Conservation (phyloP, 2,329 filamentous ascomycete genomes). For the Laburnicola sp. region DNA sequence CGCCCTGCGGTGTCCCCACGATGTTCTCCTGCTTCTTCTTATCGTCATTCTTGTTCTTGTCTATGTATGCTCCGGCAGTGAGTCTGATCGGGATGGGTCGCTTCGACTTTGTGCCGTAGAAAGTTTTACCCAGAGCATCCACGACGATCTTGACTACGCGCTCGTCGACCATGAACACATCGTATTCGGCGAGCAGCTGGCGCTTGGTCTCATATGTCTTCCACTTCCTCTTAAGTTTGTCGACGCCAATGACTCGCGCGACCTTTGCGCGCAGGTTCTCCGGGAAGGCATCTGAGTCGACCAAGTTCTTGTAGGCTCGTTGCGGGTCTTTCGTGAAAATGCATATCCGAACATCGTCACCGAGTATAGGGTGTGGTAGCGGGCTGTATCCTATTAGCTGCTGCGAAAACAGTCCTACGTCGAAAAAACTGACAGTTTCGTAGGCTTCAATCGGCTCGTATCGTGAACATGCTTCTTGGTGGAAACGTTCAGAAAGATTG, state of each 20-base stretch:
- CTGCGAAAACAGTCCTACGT: neutral
- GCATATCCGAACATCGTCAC: constrained; percentile 71
- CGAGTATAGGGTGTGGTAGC: constrained; percentile 74
- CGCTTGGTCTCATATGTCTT: constrained; percentile 79
- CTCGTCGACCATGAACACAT: constrained; percentile 92
- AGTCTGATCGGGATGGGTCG: constrained; percentile 82
- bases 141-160: constrained; percentile 75
- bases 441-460: constrained; percentile 78
- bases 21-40: constrained; percentile 38
- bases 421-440: constrained; percentile 63
- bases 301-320: constrained; percentile 85
- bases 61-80: constrained; percentile 64
- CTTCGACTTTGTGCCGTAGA: constrained; percentile 83
- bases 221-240: constrained; percentile 87
- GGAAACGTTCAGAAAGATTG: constrained; percentile 65
- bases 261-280: constrained; percentile 53
- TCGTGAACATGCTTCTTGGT: constrained; percentile 71
- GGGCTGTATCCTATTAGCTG: constrained; percentile 35
- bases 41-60: constrained; percentile 50
- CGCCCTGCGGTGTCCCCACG: constrained; percentile 63
- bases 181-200: constrained; percentile 82
- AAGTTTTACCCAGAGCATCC: constrained; percentile 81
- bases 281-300: constrained; percentile 67
- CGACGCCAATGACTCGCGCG: constrained; percentile 71
- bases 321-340: constrained; percentile 83